phyloP scores from a whole-genome alignment of 495 filamentous ascomycete genomes.

The Rhypophila decipiens region DNA sequence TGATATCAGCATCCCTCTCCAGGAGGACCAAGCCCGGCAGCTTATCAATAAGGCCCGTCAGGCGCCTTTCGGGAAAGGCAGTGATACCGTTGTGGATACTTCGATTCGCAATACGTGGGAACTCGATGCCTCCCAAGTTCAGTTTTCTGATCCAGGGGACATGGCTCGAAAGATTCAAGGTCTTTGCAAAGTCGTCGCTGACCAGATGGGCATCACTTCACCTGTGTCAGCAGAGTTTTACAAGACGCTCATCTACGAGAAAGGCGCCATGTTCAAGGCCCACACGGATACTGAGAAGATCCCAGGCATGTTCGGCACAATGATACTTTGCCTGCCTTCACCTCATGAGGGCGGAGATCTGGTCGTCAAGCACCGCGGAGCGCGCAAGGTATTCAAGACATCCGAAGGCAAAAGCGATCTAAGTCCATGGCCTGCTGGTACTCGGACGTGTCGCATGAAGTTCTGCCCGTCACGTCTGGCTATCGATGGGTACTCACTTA shows the following conservation, averaged over 20 bases:
- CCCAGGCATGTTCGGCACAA: constrained; percentile 51
- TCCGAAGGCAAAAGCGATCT: constrained; percentile 24
- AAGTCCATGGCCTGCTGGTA: constrained; percentile 43
- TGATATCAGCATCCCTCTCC: constrained; percentile 36
- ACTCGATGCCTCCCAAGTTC: constrained; percentile 38
- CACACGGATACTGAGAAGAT: constrained; percentile 50
- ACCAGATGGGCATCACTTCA: constrained; percentile 27
- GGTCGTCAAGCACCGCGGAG: constrained; percentile 31
- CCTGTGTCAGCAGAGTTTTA: constrained; percentile 38
- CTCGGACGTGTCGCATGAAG: constrained; percentile 49
- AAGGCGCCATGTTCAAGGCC: constrained; percentile 47
- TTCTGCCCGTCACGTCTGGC: constrained; percentile 43
- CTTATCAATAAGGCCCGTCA: constrained; percentile 36
- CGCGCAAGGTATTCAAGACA: constrained; percentile 29
- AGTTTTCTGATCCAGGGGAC: constrained; percentile 26
- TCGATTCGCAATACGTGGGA: constrained; percentile 47
- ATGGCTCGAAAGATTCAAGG: constrained; percentile 24
- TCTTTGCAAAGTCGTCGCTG: constrained; percentile 15
- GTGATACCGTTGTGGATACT: constrained; percentile 40
- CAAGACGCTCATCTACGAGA: constrained; percentile 52
- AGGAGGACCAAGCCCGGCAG: constrained; percentile 30
- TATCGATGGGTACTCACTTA: constrained; percentile 49
- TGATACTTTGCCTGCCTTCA: constrained; percentile 50
- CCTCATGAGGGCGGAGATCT: constrained; percentile 46
- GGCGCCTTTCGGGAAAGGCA: constrained; percentile 40